These are phyloP conservation scores for Epichloe glyceriae DNA, from an alignment of 2,329 filamentous ascomycete genomes.

Conservation along the genomic window DNA sequence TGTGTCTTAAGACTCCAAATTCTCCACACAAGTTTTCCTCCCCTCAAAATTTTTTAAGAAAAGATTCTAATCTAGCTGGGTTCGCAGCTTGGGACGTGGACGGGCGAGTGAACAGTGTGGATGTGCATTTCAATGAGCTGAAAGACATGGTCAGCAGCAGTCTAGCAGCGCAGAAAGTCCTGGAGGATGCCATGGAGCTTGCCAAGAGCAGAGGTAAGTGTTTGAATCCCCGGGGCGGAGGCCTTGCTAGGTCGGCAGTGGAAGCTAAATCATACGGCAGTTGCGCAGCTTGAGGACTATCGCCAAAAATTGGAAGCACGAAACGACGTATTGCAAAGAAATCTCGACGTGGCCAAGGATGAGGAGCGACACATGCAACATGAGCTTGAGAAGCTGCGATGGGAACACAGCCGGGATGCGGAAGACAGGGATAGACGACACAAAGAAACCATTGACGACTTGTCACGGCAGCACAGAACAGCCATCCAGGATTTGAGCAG, in stretches of 20 bases:
- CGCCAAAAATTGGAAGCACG: slow-evolving; percentile 32
- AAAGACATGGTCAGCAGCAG: slow-evolving; percentile 60
- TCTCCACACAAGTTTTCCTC: slow-evolving; percentile 30
- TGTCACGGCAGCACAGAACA: slow-evolving; percentile 21
- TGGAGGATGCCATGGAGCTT: slow-evolving; percentile 62
- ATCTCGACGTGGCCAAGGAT: slow-evolving; percentile 37
- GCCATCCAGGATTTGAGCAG: slow-evolving; percentile 26
- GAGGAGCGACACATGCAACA: slow-evolving; percentile 22
- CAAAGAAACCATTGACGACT: slow-evolving; percentile 21
- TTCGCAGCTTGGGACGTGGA: slow-evolving; percentile 70
- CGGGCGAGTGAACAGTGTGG: slow-evolving; percentile 61
- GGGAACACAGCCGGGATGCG: slow-evolving; percentile 35
- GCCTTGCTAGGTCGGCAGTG: neutral
- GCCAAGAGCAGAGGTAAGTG: slow-evolving; percentile 62
- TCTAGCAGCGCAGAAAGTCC: slow-evolving; percentile 50
- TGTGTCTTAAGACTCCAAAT: slow-evolving; percentile 19
- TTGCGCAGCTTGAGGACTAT: slow-evolving; percentile 35
- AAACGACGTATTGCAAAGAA: slow-evolving; percentile 43
- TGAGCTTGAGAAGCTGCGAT: slow-evolving; percentile 23
- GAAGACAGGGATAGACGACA: slow-evolving; percentile 32
- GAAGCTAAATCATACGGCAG: slow-evolving; percentile 20
- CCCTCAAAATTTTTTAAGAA: slow-evolving; percentile 50
- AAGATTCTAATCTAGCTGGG: slow-evolving; percentile 55
- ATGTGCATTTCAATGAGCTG: slow-evolving; percentile 58
- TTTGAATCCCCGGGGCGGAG: too few relatives aligned